phyloP scores from a whole-genome alignment of 2,329 filamentous ascomycete genomes.

The Neocucurbitaria cava region DNA sequence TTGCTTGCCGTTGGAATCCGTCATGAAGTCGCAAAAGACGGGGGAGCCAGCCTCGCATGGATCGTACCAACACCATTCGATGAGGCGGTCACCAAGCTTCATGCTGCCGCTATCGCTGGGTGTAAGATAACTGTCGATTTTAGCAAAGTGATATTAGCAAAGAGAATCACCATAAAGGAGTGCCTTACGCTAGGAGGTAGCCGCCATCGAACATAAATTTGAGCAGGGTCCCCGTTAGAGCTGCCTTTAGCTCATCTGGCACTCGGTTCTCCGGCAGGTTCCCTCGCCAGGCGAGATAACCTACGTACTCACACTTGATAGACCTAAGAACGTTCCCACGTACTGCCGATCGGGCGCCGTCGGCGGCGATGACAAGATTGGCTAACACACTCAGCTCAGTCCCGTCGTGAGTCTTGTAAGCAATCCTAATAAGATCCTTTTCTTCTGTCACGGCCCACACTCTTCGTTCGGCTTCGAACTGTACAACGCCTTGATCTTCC shows the following conservation, averaged over 20 bases:
- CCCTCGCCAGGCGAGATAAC: slow-evolving; percentile 28
- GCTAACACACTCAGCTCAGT: not conserved
- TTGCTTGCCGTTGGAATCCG: slow-evolving; percentile 44
- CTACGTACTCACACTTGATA: slow-evolving; percentile 18
- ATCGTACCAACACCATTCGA: slow-evolving; percentile 57
- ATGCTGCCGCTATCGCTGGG: slow-evolving; percentile 47
- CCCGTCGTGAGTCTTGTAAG: slow-evolving; percentile 3
- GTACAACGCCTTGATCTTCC: slow-evolving; percentile 2
- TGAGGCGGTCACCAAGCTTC: slow-evolving; percentile 41
- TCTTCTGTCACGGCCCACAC: slow-evolving; percentile 11
- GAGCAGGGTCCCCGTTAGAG: slow-evolving; percentile 8
- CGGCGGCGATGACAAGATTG: slow-evolving; percentile 25
- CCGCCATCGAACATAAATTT: slow-evolving; percentile 8
- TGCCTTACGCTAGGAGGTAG: slow-evolving; percentile 14
- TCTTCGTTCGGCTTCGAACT: slow-evolving; percentile 6
- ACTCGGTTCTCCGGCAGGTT: slow-evolving; percentile 10
- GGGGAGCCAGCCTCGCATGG: slow-evolving; percentile 42
- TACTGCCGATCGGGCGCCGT: slow-evolving; percentile 21
- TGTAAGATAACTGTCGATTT: slow-evolving; percentile 43
- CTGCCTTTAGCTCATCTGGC: slow-evolving; percentile 11
- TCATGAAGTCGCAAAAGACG: slow-evolving; percentile 50
- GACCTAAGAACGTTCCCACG: slow-evolving; percentile 17
- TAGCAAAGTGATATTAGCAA: not conserved
- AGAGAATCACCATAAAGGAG: not conserved
- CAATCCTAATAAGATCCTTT: slow-evolving; percentile 3